Conservation (phyloP, 306 rosid species). For the Castanea crenata region DNA sequence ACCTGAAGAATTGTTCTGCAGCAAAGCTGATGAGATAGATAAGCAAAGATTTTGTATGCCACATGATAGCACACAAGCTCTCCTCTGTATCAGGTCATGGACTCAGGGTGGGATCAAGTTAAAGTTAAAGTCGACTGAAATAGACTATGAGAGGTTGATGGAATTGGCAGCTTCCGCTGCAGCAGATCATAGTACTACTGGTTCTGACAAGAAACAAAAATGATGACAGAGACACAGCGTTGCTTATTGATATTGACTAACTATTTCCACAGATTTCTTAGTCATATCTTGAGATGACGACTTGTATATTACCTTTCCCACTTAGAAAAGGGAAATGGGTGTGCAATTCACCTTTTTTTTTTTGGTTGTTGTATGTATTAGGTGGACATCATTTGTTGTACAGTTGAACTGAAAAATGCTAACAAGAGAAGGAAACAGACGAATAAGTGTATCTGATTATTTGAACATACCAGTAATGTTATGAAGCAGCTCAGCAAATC, state of each 20-base stretch:
- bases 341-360: conserved; percentile 12
- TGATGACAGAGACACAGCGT: not conserved
- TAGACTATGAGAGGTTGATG: conserved; percentile 54
- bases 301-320: conserved; percentile 19
- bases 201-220: conserved; percentile 40
- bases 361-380: conserved; percentile 27
- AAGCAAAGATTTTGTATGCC: conserved; percentile 80
- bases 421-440: conserved; percentile 18
- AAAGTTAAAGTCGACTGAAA: conserved; percentile 50
- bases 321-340: conserved; percentile 16
- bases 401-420: conserved; percentile 25
- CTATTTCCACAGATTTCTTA: not conserved
- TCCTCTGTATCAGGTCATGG: conserved; percentile 90
- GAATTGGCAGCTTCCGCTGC: conserved; percentile 43
- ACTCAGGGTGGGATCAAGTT: conserved; percentile 73
- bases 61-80: conserved; percentile 62
- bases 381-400: conserved; percentile 36
- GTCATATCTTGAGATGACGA: conserved; percentile 23
- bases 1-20: conserved; percentile 84
- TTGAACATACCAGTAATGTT: not conserved
- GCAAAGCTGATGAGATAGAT: conserved; percentile 73
- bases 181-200: conserved; percentile 24
- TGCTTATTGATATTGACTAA: not conserved
- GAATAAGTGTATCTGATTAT: not conserved
- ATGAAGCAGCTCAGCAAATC: not conserved